Conservation (phyloP, 108 stramenopile genomes). For the Skeletonema potamos region DNA sequence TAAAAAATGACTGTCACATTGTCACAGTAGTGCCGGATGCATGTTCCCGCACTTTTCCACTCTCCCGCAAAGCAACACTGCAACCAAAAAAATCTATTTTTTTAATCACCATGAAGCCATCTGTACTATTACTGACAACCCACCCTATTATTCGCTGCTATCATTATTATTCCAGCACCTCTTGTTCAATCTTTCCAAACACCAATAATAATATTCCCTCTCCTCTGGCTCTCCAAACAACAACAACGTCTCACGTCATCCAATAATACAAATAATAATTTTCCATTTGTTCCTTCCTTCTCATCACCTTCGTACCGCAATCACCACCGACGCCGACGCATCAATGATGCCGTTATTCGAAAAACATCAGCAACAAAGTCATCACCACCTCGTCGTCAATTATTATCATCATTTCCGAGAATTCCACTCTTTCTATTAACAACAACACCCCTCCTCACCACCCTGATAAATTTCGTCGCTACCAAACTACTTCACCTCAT, state of each 20-base stretch:
- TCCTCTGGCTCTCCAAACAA: constrained; percentile 4
- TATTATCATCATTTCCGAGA: background rate
- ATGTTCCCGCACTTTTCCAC: no score
- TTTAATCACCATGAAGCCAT: background rate
- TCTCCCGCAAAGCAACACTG: no score
- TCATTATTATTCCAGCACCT: background rate
- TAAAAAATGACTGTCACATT: no score
- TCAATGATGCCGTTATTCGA: no score
- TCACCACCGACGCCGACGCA: background rate
- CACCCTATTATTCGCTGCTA: background rate
- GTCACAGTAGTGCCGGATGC: no score
- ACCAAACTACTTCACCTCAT: background rate
- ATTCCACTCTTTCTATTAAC: background rate
- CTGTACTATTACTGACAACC: background rate
- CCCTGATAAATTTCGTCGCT: background rate
- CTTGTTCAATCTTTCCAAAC: background rate
- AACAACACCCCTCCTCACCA: no score
- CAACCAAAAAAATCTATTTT: no score
- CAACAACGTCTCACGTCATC: no score
- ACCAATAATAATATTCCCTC: background rate
- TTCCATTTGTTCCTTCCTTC: background rate
- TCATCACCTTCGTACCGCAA: background rate
- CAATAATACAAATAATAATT: background rate
- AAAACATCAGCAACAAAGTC: no score
- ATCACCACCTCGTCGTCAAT: background rate